A percentile compares a stretch with the other conserved stretches of the same genome.
Evolutionary conservation across 2,329 filamentous ascomycete genomes (phyloP).

Genomic region (Lizonia empirigonia): DNA sequence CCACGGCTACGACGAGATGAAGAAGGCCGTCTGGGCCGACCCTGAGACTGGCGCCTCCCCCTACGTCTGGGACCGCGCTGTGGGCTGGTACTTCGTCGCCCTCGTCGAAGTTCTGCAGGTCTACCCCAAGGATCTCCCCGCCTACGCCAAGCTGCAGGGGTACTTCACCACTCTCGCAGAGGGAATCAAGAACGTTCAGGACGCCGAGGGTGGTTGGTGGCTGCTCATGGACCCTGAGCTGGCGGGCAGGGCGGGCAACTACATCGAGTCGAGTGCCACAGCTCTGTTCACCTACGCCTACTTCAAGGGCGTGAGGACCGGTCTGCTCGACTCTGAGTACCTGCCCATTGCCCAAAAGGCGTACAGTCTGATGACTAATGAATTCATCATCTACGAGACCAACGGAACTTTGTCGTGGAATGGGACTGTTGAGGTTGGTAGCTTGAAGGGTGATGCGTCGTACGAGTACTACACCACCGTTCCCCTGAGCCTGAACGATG

Average conservation of each 20-base stretch:
- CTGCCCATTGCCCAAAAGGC: conserved; percentile 51
- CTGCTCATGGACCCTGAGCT: conserved; percentile 60
- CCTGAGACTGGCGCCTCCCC: conserved; percentile 43
- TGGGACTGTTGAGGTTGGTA: conserved; percentile 60
- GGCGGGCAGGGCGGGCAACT: conserved; percentile 58
- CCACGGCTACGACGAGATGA: conserved; percentile 46
- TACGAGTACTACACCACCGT: conserved; percentile 55
- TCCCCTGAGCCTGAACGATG: conserved; percentile 44
- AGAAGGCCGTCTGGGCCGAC: conserved; percentile 45
- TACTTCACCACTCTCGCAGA: conserved; percentile 52
- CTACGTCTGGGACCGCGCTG: conserved; percentile 47
- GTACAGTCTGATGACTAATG: conserved; percentile 52
- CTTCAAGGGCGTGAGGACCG: conserved; percentile 43
- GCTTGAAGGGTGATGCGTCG: conserved; percentile 55
- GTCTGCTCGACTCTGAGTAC: conserved; percentile 45
- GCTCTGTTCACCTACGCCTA: conserved; percentile 55
- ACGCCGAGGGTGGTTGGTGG: conserved; percentile 62
- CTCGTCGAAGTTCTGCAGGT: conserved; percentile 57
- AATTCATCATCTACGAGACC: conserved; percentile 53
- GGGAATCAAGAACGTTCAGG: conserved; percentile 52
- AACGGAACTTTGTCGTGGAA: conserved; percentile 59
- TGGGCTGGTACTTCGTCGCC: conserved; percentile 49
- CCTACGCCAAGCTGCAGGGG: conserved; percentile 44
- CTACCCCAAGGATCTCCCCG: conserved; percentile 49
- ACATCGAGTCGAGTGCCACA: conserved; percentile 64